Base-by-base conservation (phyloP, 495 filamentous ascomycete genomes). In the Evansstolkia leycettana region DNA sequence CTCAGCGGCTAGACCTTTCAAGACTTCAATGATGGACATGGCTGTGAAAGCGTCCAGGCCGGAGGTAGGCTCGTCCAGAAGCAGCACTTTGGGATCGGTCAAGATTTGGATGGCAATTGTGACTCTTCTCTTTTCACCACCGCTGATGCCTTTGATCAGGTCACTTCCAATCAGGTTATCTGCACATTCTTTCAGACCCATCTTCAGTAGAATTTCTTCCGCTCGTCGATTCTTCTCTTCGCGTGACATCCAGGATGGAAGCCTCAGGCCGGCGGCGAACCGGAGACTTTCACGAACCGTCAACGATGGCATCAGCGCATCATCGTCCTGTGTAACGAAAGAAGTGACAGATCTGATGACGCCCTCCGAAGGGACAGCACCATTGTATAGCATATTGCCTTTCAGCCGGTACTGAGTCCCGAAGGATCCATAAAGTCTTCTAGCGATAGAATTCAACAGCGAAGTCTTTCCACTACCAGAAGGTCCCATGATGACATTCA, bases 21-120 rank as follows among this genome's bases (percentile, higher is more conserved):
- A 60, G 6, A 84, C 78, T 41, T 78, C 73, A 34, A 86, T 71
- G 28, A 86, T 82, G 2, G 80, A 84, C 28, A 68, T 71, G 12
- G 82, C 79, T 2, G 80, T 83, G 42, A 83, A 84, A 1, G 80
- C 78, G 53, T 86, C 81, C 2, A 86, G 58, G 0, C 81, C 81
- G 17, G 76, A 81, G 0, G 80, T 84, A 16, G 81, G 81, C 41
- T 86, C 81, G 46, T 86, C 81, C 1, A 85, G 60, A 9, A 85
- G 50, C 9, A 86, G 52, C 5, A 85, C 69, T 20, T 70, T 67
- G 2, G 81, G 81, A 31, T 82, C 78, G 3, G 78, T 83, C 17
- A 84, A 62, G 36, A 85, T 75, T 42, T 86, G 81, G 6, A 83
- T 72, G 3, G 78, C 82, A 44, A 86, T 85, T 5, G 77, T 75